Conservation (phyloP, 2,329 filamentous ascomycete genomes). For the Beauveria bassiana region DNA sequence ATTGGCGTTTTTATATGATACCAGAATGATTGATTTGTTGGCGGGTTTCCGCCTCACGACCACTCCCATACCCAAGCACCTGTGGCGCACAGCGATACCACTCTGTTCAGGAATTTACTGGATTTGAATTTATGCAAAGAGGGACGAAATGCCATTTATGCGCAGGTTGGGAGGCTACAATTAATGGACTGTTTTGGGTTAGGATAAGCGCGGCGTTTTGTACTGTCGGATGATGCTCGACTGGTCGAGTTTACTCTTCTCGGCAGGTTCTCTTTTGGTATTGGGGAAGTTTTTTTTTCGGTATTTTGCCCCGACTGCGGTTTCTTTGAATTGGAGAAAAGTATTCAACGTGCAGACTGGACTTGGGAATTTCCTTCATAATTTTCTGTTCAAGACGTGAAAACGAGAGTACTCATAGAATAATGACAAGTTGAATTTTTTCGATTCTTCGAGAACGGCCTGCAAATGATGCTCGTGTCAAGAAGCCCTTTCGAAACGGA, state of each 20-base stretch:
- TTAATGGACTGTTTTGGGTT: background rate
- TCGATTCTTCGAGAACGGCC: too few species aligned
- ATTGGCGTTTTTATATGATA: conserved; percentile 6
- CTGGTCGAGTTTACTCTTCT: background rate
- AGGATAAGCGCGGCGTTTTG: conserved; percentile 4
- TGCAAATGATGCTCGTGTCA: background rate
- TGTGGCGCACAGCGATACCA: background rate
- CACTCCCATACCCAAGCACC: background rate
- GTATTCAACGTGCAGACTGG: background rate
- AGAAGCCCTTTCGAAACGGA: background rate
- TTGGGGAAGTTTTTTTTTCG: background rate
- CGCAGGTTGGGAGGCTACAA: background rate
- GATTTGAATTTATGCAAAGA: background rate
- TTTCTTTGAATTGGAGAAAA: background rate
- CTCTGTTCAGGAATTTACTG: conserved; percentile 16
- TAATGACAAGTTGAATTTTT: background rate
- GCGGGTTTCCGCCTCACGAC: background rate
- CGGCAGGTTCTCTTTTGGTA: background rate
- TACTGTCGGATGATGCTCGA: background rate
- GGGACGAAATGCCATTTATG: background rate
- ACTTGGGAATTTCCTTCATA: background rate
- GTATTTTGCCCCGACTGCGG: background rate
- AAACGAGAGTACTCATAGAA: background rate
- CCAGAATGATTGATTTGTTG: conserved; percentile 1
- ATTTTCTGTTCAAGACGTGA: background rate